Evolutionary conservation across 2,329 filamentous ascomycete genomes (phyloP), one percentile per base, ranked within the genome.

Genomic region (Blastomyces parvus): DNA sequence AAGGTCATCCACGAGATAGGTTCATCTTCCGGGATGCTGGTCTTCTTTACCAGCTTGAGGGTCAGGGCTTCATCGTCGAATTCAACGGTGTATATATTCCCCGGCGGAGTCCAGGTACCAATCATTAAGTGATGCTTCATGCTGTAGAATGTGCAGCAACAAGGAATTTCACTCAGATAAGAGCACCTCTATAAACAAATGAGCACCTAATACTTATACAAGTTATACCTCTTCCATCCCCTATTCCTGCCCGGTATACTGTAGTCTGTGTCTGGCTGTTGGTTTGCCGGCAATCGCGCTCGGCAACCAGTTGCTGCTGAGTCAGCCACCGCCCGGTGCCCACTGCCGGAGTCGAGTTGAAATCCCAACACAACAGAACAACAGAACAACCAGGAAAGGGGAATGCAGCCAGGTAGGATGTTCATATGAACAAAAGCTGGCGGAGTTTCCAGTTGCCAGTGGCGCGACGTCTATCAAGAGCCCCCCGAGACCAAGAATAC

Each of bases 1-100:
- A 95, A 93, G 19, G 90, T 88, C 88, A 96, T 93, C 91, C 91
- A 96, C 64, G 90, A 95, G 68, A 96, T 94, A 8, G 91, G 89
- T 77, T 96, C 90, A 67, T 93, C 88, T 61, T 88, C 77, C 4
- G 90, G 88, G 63, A 95, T 94, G 64, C 86, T 85, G 0, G 90
- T 94, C 69, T 88, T 86, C 79, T 93, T 91, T 72, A 95, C 79
- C 71, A 94, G 77, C 68, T 87, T 83, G 65, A 95, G 78, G 7
- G 86, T 87, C 67, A 91, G 79, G 48, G 84, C 85, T 76, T 92
- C 88, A 69, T 93, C 90, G 77, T 96, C 89, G 73, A 96, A 96
- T 65, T 87, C 85, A 65, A 96, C 88, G 0, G 90, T 95, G 77
- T 94, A 94, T 71, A 96, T 94, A 74, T 90, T 89, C 57, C 90